phyloP scores from a whole-genome alignment of 1,139 yeast genomes.

The Nakaseomyces nivariensis region DNA sequence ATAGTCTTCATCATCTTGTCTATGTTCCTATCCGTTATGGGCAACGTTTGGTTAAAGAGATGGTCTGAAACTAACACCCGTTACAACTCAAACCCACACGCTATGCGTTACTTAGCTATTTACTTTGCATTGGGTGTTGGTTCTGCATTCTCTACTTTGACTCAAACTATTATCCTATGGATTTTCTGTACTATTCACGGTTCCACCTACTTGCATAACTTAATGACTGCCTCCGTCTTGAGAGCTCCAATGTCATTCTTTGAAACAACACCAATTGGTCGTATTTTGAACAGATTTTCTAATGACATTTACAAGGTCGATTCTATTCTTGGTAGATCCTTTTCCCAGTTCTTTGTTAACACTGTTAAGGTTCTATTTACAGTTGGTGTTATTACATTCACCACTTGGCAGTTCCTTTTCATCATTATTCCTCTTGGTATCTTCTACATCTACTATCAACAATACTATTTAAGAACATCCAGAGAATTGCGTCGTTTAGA shows the following conservation, averaged over 20 bases:
- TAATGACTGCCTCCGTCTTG: conserved; percentile 71
- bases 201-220: conserved; percentile 64
- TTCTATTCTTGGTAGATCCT: conserved; percentile 75
- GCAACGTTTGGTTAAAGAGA: conserved; percentile 88
- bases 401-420: conserved; percentile 81
- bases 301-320: conserved; percentile 90
- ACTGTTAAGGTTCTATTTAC: conserved; percentile 70
- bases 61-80: conserved; percentile 88
- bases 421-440: conserved; percentile 61
- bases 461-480: conserved; percentile 79
- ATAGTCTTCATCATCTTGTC: conserved; percentile 43
- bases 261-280: conserved; percentile 94
- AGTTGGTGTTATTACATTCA: conserved; percentile 66
- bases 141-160: conserved; percentile 49
- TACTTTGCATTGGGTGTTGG: conserved; percentile 68
- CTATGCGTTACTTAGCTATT: conserved; percentile 58
- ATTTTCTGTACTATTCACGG: conserved; percentile 78
- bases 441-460: conserved; percentile 76
- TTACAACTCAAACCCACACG: conserved; percentile 61
- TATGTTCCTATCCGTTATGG: conserved; percentile 50
- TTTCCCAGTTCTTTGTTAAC: conserved; percentile 72
- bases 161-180: conserved; percentile 68
- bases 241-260: conserved; percentile 96
- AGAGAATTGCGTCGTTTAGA: conserved; percentile 93
- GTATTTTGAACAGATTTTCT: conserved; percentile 87